Evolutionary conservation across 495 filamentous ascomycete species (phyloP), one percentile per base, ranked within the genome.

Genomic region (Xylaria longipes): DNA sequence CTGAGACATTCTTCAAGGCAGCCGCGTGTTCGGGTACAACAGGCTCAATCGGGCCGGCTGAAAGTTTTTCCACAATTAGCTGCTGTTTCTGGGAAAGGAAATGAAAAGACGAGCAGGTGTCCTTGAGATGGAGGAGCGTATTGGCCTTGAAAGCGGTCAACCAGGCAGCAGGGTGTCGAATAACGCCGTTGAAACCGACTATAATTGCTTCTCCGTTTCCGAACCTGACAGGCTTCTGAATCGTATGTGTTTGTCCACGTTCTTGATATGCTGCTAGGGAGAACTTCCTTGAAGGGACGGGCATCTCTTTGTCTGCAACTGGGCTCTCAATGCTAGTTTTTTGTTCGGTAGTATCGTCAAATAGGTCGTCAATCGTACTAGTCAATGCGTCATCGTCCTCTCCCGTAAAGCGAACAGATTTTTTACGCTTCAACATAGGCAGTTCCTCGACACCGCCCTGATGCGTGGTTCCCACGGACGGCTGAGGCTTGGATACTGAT

Each of bases 371-470:
- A 11, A 68, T 57, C 12, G 25, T 35, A 12, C 65, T 69, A 22
- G 12, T n/a, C 72, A 71, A 71, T 35, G 50, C 35, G 11, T 79
- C 61, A 11, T 81, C 73, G n/a, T 76, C 65, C 33, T 71, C 76
- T 62, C 65, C 77, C 43, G 75, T 64, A 71, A 83, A 84, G 43
- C 80, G 80, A 50, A 85, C 83, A 48, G 81, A 80, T 48, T 84
- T 85, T 22, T 74, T 79, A 39, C 76, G 73, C 72, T 80, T 75
- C 31, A 20, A 35, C 15, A 39, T 29, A n/a, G 52, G 62, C 6
- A 15, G 12, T 27, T 66, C 61, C 5, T 60, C 60, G 15, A 14
- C 37, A 31, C 22, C 25, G 37, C 25, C 22, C 17, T 71, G 69
- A 29, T 43, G 46, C 27, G 41, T 46, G 20, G 41, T 39, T 37